A percentile compares a stretch with the other conserved stretches of the same genome.
These are phyloP conservation scores for Aspergillus sp. DNA, from an alignment of 2,329 filamentous ascomycete species.

Conservation along the genomic window DNA sequence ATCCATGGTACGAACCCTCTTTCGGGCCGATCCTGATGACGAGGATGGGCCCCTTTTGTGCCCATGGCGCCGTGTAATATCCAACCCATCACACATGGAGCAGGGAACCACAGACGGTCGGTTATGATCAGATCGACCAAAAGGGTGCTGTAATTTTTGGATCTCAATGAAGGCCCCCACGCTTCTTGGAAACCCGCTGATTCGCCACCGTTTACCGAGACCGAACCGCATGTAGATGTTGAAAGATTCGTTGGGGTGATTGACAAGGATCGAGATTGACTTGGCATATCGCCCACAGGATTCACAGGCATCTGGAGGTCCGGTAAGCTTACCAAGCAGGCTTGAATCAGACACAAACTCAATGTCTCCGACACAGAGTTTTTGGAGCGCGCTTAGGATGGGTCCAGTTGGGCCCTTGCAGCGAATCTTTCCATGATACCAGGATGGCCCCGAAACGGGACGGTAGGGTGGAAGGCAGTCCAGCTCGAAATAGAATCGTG, in stretches of 20 bases:
- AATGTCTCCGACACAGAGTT: background rate
- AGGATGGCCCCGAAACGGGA: background rate
- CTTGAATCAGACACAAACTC: constrained; percentile 8
- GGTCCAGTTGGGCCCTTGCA: constrained; percentile 8
- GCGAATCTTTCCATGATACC: constrained; percentile 8
- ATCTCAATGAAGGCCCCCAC: constrained; percentile 9
- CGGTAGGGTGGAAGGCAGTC: background rate
- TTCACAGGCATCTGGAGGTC: constrained; percentile 11
- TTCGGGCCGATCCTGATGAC: background rate
- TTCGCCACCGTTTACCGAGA: constrained; percentile 14
- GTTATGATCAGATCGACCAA: constrained; percentile 16
- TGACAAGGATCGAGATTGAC: constrained; percentile 12
- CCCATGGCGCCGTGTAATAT: background rate
- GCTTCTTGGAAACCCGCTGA: constrained; percentile 17
- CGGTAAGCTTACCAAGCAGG: constrained; percentile 10
- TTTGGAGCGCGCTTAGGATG: constrained; percentile 2
- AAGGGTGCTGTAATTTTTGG: constrained; percentile 9
- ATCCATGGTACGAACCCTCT: background rate
- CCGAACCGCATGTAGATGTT: constrained; percentile 17
- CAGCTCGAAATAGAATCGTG: constrained; percentile 12
- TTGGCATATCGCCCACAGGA: constrained; percentile 15
- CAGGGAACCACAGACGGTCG: constrained; percentile 9
- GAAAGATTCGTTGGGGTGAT: constrained; percentile 10
- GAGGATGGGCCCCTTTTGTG: background rate
- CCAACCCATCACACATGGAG: constrained; percentile 6